Evolutionary conservation across 1,284 basidiomycete genomes (phyloP).

Genomic region (Cryptococcus depauperatus): DNA sequence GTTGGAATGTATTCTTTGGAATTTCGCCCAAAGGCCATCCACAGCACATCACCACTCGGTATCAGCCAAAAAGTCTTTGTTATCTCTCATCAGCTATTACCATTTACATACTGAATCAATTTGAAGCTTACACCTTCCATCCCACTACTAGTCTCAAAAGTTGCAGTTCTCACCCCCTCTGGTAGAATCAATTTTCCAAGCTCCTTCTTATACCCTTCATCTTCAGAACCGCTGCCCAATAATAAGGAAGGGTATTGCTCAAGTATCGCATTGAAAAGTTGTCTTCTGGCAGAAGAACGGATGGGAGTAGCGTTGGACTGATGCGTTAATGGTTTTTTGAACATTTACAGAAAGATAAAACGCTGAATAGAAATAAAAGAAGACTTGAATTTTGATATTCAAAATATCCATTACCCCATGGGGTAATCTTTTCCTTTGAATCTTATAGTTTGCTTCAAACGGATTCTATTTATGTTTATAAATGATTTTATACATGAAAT

Average conservation of each 20-base stretch:
- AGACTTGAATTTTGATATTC: no score
- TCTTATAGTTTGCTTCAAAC: neutral
- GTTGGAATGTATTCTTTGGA: slow-evolving; percentile 60
- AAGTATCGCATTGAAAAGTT: slow-evolving; percentile 29
- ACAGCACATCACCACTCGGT: slow-evolving; percentile 65
- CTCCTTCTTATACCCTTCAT: slow-evolving; percentile 25
- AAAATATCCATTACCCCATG: slow-evolving; percentile 1
- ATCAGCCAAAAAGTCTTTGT: slow-evolving; percentile 32
- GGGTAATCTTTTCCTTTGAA: neutral
- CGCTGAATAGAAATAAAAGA: neutral
- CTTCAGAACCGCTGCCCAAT: neutral
- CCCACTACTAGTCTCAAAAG: slow-evolving; percentile 38
- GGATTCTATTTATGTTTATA: neutral
- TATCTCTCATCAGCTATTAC: slow-evolving; percentile 46
- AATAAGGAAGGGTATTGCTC: slow-evolving; percentile 29
- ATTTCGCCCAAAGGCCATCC: slow-evolving; percentile 60
- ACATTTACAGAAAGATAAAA: slow-evolving; percentile 23
- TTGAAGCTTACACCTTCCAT: slow-evolving; percentile 35
- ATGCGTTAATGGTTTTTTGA: slow-evolving; percentile 43
- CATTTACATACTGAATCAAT: neutral
- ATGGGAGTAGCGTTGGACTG: slow-evolving; percentile 43
- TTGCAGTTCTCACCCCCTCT: slow-evolving; percentile 33
- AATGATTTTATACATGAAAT: neutral
- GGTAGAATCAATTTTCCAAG: slow-evolving; percentile 37
- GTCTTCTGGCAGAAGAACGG: slow-evolving; percentile 39